Evolutionary conservation across 2,329 filamentous ascomycete species (phyloP), one percentile per base, ranked within the genome.

Genomic region (Sarocladium brachiariae): DNA sequence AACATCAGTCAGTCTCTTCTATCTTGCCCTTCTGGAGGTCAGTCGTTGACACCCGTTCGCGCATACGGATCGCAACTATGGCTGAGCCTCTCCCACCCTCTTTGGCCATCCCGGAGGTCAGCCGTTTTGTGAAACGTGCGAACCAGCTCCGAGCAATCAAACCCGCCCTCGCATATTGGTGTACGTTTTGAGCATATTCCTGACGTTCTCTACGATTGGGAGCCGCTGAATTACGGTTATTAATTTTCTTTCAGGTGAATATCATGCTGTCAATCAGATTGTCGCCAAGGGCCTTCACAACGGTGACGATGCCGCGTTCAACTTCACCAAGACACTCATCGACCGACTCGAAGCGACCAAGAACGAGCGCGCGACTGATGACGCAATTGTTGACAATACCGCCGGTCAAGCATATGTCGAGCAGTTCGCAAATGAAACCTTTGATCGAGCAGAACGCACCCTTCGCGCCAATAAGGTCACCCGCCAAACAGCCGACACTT

Each of bases 121-220:
- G 82, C 57, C 87, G 89, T 54, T 96, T 95, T 67, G 84, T 91
- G 55, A 78, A 84, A 50, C 83, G 92, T 61, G 92, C 89, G 30
- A 79, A 81, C 31, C 92, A 99, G 72, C 80, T 99, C 46, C 87
- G 92, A 65, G 78, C 78, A 53, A 81, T 84, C 62, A 93, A 92
- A 68, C 93, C 93, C 8, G 88, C 93, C 53, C 80, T 97, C 58
- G 79, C 91, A 55, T 99, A 97, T 68, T 97, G 92, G 90, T 93
- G 92, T 95, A 78, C 63, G 86, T 78, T 19, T 33, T 31, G 8
- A 21, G 9, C 27, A 9, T 30, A 19, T 19, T 30, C 8, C 2
- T 13, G 3, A 25, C 8, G 10, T 13, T 11, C 39, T 24, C 6
- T 9, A 10, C 5, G 19, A 14, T 9, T 14, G 24, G 25, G 30